Evolutionary conservation across 768 basidiomycete species (phyloP).

Genomic region (Kockovaella imperatae): DNA sequence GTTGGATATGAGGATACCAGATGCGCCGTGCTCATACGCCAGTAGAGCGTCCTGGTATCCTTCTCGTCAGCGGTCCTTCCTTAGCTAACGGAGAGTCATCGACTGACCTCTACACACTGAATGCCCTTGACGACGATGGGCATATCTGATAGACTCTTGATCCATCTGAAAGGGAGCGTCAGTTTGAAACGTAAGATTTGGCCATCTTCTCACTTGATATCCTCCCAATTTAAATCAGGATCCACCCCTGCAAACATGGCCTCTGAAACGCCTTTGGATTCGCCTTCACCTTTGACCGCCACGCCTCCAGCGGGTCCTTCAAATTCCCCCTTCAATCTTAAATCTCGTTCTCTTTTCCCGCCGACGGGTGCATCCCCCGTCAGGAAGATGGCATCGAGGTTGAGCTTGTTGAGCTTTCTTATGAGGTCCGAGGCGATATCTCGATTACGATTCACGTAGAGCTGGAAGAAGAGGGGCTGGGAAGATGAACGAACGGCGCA

Average conservation of each 20-base stretch:
- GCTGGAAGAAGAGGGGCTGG: slow-evolving; percentile 45
- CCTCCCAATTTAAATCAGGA: slow-evolving; percentile 45
- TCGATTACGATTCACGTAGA: slow-evolving; percentile 72
- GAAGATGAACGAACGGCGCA: slow-evolving; percentile 24
- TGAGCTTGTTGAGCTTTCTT: slow-evolving; percentile 60
- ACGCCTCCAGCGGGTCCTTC: slow-evolving; percentile 32
- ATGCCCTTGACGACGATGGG: slow-evolving; percentile 51
- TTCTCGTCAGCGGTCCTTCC: slow-evolving; percentile 39
- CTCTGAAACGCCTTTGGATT: slow-evolving; percentile 34
- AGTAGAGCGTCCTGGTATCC: slow-evolving; percentile 60
- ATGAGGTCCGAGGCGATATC: slow-evolving; percentile 50
- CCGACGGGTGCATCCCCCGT: slow-evolving; percentile 82
- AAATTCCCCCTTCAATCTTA: slow-evolving; percentile 35
- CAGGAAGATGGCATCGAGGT: slow-evolving; percentile 80
- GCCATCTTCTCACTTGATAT: slow-evolving; percentile 22
- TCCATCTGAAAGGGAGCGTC: slow-evolving; percentile 43
- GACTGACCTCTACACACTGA: slow-evolving; percentile 43
- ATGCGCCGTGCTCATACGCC: slow-evolving; percentile 72
- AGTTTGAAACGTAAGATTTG: neutral
- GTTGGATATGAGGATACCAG: slow-evolving; percentile 60
- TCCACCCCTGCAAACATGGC: slow-evolving; percentile 45
- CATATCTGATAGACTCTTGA: slow-evolving; percentile 45
- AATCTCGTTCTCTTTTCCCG: slow-evolving; percentile 56
- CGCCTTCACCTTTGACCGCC: slow-evolving; percentile 31
- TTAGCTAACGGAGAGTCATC: neutral